Percentiles rank a stretch among this genome's conserved stretches.
These are phyloP conservation scores for Lipomyces starkeyi DNA, from an alignment of 805 yeast species.

Conservation along the genomic window DNA sequence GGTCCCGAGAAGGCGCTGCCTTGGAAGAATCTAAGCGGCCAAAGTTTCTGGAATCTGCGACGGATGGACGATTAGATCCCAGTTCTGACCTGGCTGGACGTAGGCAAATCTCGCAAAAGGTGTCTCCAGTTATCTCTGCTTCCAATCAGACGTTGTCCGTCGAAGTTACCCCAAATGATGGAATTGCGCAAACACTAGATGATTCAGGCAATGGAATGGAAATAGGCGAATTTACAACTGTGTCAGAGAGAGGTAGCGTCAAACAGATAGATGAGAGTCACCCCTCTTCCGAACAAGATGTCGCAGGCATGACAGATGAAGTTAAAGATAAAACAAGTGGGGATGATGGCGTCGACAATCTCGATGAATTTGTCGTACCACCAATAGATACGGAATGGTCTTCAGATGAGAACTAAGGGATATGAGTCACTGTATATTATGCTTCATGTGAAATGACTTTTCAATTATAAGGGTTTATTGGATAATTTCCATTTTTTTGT, in stretches of 20 bases:
- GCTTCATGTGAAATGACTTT: conserved; percentile 1
- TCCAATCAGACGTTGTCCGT: not conserved
- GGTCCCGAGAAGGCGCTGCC: not conserved
- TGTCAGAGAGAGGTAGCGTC: not conserved
- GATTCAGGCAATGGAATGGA: not conserved
- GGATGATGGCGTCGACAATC: conserved; percentile 27
- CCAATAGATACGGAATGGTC: conserved; percentile 22
- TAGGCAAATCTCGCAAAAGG: not conserved
- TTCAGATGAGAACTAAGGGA: conserved; percentile 29
- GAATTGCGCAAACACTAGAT: not conserved
- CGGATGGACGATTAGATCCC: conserved; percentile 6
- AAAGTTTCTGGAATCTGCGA: conserved; percentile 5
- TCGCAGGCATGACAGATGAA: not conserved
- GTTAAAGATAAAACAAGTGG: not conserved
- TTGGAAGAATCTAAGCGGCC: conserved; percentile 10
- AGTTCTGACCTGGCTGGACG: not conserved
- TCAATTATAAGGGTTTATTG: not conserved
- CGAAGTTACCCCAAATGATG: not conserved
- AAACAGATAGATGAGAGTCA: not conserved
- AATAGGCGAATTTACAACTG: not conserved
- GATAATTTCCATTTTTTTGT: not conserved
- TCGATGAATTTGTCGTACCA: conserved; percentile 37
- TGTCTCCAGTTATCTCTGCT: not conserved
- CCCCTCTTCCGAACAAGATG: not conserved
- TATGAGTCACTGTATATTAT: not conserved